These are phyloP conservation scores for Darksidea phi DNA, from an alignment of 495 filamentous ascomycete genomes.

Conservation along the genomic window DNA sequence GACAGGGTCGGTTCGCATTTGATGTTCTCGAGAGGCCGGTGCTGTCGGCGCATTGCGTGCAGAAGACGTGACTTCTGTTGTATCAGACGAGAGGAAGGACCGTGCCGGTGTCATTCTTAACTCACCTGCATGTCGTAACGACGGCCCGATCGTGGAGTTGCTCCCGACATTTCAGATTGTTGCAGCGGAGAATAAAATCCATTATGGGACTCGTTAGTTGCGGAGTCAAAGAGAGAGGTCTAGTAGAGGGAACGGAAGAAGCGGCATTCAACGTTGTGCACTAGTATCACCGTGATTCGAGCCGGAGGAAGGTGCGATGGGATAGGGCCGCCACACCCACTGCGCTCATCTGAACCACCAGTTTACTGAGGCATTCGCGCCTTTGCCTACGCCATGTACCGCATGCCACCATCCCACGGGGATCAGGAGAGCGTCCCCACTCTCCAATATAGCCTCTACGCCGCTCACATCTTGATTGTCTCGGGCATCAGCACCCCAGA, in stretches of 20 bases:
- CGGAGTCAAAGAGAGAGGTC: slow-evolving; percentile 4
- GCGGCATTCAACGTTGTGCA: slow-evolving; percentile 2
- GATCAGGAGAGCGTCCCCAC: slow-evolving; percentile 80
- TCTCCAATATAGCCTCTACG: slow-evolving; percentile 57
- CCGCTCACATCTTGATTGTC: slow-evolving; percentile 36
- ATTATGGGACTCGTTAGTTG: slow-evolving; percentile 36
- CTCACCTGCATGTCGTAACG: slow-evolving; percentile 87
- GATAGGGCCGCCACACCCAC: neutral
- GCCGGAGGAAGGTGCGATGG: neutral
- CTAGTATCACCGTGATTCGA: neutral
- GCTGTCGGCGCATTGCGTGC: slow-evolving; percentile 67
- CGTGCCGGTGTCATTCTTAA: neutral
- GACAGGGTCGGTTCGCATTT: slow-evolving; percentile 63
- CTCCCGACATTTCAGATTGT: slow-evolving; percentile 74
- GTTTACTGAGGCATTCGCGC: slow-evolving; percentile 73
- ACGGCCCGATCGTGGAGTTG: slow-evolving; percentile 73
- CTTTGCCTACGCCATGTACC: slow-evolving; percentile 67
- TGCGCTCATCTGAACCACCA: slow-evolving; percentile 83
- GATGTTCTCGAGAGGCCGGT: slow-evolving; percentile 63
- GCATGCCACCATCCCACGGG: slow-evolving; percentile 97
- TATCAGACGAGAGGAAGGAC: slow-evolving; percentile 22
- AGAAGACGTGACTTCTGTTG: slow-evolving; percentile 75
- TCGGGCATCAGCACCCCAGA: slow-evolving; percentile 65
- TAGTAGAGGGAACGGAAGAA: neutral
- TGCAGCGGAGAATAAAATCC: slow-evolving; percentile 77